phyloP scores from a whole-genome alignment of 2,329 filamentous ascomycete genomes.

The Fonsecaea monophora region DNA sequence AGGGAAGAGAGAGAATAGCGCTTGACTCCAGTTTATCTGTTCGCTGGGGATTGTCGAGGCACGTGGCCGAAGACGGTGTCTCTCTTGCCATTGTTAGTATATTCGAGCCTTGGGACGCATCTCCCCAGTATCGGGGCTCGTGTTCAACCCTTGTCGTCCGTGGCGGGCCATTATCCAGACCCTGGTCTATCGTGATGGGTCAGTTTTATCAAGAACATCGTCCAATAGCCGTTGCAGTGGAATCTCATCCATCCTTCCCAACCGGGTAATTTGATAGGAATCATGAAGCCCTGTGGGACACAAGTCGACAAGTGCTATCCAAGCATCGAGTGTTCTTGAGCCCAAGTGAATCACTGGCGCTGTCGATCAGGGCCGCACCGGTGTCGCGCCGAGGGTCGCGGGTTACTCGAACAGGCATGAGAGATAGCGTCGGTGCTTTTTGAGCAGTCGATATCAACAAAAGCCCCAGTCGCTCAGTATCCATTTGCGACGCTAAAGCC shows the following conservation, averaged over 20 bases:
- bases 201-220: neutral
- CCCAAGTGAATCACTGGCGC: neutral
- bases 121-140: neutral
- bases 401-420: slow-evolving; percentile 19
- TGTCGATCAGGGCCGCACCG: slow-evolving; percentile 7
- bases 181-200: neutral
- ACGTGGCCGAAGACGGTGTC: neutral
- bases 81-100: neutral
- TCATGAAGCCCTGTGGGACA: neutral
- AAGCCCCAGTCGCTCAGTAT: neutral
- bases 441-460: neutral
- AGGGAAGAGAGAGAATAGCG: neutral
- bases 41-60: neutral
- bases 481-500: neutral
- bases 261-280: neutral
- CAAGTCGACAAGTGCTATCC: neutral
- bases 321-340: neutral
- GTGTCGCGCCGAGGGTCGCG: neutral
- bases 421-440: slow-evolving; percentile 2
- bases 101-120: neutral
- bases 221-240: neutral
- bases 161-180: neutral
- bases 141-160: neutral
- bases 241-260: slow-evolving; percentile 1
- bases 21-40: neutral